Evolutionary conservation across 2,329 filamentous ascomycete species (phyloP), one percentile per base, ranked within the genome.

Genomic region (Aspergillus unguis): DNA sequence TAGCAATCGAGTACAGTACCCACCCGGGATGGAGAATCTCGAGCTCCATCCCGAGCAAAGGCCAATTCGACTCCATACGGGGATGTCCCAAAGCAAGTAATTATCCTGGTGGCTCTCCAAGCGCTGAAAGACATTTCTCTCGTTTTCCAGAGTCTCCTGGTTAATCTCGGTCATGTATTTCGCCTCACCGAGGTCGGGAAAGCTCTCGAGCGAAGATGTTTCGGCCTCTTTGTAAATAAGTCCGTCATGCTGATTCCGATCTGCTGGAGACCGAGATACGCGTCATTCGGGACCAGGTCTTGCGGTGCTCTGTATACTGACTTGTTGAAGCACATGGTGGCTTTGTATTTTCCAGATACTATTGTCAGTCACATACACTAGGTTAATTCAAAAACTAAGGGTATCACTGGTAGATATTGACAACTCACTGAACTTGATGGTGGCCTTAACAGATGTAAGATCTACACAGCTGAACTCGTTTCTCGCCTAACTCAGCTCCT

Each of bases 121-220:
- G 10, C 58, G 54, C 41, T 62, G 11, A 28, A 56, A 59, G 31
- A 53, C 50, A 37, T 56, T 10, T 9, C 57, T 56, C 48, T 62
- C 58, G 38, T 58, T 58, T 23, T 58, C 44, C 31, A 61, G 46
- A 27, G 38, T 55, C 48, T 57, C 23, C 41, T 38, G 47, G 8
- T 62, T 63, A 3, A 58, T 55, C 26, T 60, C 42, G 37, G 61
- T 60, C 37, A 61, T 51, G 26, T 61, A 69, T 17, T 58, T 52
- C 17, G 43, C n/a, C 45, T 57, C 38, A 5, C 44, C 40, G 29
- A 74, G 28, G 27, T 52, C 28, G 25, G 11, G 7, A 28, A 49
- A 38, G 3, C 6, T 1, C 9, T 6, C 35, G 25, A 9, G 38
- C 11, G 28, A 41, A 37, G 38, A 49, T 40, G 47, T 41, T 37